Percentiles rank a stretch among this genome's conserved stretches.
Conservation (phyloP, 2,329 filamentous ascomycete genomes). For the Xylaria sp. region DNA sequence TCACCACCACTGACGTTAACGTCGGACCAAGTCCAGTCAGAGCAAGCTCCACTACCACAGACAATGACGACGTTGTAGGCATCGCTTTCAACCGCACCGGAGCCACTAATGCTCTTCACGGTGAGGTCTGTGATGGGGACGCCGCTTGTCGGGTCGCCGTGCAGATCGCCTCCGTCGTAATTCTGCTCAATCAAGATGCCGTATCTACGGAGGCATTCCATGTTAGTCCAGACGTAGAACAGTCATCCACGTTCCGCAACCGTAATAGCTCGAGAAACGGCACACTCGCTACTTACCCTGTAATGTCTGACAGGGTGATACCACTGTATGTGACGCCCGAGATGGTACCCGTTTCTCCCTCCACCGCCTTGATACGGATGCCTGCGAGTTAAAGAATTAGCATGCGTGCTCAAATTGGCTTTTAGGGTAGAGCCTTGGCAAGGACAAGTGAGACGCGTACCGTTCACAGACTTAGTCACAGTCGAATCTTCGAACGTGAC, state of each 20-base stretch:
- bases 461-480: conserved; percentile 64
- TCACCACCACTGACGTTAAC: conserved; percentile 29
- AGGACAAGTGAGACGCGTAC: not conserved
- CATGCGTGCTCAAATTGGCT: not conserved
- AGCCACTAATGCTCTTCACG: conserved; percentile 53
- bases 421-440: too few relatives aligned
- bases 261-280: not conserved
- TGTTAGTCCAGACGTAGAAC: not conserved
- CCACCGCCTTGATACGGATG: conserved; percentile 68
- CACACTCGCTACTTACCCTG: conserved; percentile 36
- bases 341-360: conserved; percentile 62
- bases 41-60: conserved; percentile 23
- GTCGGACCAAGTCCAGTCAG: conserved; percentile 27
- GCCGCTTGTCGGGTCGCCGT: conserved; percentile 56
- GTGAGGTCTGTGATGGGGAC: conserved; percentile 59
- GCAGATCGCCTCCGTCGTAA: conserved; percentile 57
- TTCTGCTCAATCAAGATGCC: conserved; percentile 70
- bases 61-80: conserved; percentile 31
- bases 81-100: conserved; percentile 10
- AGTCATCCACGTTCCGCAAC: too few relatives aligned
- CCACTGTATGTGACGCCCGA: conserved; percentile 62
- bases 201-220: conserved; percentile 52
- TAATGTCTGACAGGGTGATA: conserved; percentile 62
- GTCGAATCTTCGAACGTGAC: conserved; percentile 62
- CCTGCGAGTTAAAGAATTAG: conserved; percentile 40